Evolutionary conservation across 2,329 filamentous ascomycete genomes (phyloP).

Genomic region (Lojkania enalia): DNA sequence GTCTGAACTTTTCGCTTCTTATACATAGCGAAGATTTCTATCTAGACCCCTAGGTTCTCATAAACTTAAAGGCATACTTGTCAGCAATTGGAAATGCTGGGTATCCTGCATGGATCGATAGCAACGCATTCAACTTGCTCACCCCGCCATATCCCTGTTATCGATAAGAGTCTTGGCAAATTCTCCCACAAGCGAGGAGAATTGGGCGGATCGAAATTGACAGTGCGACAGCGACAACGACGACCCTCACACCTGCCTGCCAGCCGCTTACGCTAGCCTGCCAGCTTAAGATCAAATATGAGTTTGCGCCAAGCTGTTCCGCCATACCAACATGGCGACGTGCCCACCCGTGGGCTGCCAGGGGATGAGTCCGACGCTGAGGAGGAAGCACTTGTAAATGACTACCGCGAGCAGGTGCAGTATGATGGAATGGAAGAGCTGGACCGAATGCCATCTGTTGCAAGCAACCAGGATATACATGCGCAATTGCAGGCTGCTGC

Average conservation of each 20-base stretch:
- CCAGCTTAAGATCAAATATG: conserved; percentile 18
- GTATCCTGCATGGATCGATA: too few species aligned
- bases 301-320: conserved; percentile 39
- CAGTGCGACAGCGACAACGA: conserved; percentile 12
- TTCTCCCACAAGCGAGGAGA: too few species aligned
- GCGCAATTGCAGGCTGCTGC: conserved; percentile 88
- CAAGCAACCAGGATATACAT: conserved; percentile 88
- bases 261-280: conserved; percentile 8
- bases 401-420: conserved; percentile 93
- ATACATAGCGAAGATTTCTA: too few species aligned
- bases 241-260: conserved; percentile 14
- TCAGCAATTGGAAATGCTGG: too few species aligned
- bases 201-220: conserved; percentile 10
- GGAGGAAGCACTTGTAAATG: conserved; percentile 92
- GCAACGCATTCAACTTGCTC: too few species aligned
- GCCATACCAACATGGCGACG: conserved; percentile 47
- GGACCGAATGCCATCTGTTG: conserved; percentile 65
- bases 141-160: too few species aligned
- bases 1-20: too few species aligned
- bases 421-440: conserved; percentile 86
- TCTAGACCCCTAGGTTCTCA: too few species aligned
- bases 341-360: conserved; percentile 38
- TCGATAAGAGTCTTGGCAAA: neutral
- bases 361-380: conserved; percentile 91
- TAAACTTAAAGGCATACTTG: too few species aligned